Base-by-base conservation (phyloP, 805 yeast genomes). In the Zygosaccharomyces gambellarensis region DNA sequence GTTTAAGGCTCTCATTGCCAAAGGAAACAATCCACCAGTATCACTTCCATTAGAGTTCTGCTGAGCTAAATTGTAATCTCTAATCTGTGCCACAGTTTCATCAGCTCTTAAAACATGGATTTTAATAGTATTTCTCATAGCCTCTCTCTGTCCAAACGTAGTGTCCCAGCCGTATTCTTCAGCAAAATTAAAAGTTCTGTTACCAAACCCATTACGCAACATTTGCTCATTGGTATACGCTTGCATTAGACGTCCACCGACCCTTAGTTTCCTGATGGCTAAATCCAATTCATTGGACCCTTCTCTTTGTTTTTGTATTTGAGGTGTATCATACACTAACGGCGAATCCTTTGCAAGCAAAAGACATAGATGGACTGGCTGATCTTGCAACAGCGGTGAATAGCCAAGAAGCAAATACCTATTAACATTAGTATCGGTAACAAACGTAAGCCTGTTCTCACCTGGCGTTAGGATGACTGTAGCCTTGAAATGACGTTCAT, bases 171-270 rank as follows among this genome's bases (percentile, higher is more conserved):
- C 64, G 53, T 74, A 78, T 55, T 81, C 87, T 58, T 90, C 95
- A 2, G 75, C 82, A 55, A 89, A 85, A 52, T 80, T 80, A 67
- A 89, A 89, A 3, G 86, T 75, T 52, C 97, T 72, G 55, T 82
- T 79, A 9, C 96, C 95, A 61, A 87, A 79, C 0, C 94, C 90
- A 41, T 80, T 77, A 36, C 83, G 71, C 46, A 81, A 66, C 95
- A 92, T 88, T 62, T 90, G 96, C 57, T 90, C 97, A 58, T 81
- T 82, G 0, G 97, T 90, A 65, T 78, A 90, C 0, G 96, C 95
- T 59, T 88, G 92, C 95, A 88, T 87, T 67, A 90, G 67, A 57
- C 96, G 75, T 4, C 86, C 95, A 3, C 87, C 96, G 52, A 89
- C 79, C 58, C 94, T 79, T 55, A 92, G 64, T 63, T 88, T 88